These are phyloP conservation scores for Arthrobotrys sinensis DNA, from an alignment of 2,329 filamentous ascomycete species.

Conservation along the genomic window DNA sequence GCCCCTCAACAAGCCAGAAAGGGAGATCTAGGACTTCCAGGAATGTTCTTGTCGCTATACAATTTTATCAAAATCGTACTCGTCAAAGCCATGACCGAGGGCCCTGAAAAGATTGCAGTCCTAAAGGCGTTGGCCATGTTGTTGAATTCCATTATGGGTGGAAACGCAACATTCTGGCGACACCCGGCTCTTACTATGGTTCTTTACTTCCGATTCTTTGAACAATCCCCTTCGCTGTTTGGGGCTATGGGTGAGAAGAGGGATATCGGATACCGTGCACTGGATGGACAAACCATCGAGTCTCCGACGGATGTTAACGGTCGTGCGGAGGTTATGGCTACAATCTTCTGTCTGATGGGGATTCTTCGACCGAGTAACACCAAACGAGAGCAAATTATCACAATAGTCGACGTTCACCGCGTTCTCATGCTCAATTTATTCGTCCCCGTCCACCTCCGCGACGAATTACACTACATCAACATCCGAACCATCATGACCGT, in stretches of 20 bases:
- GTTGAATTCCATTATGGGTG: constrained; percentile 43
- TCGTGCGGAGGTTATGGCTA: constrained; percentile 41
- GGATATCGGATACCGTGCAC: constrained; percentile 39
- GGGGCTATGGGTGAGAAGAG: constrained; percentile 45
- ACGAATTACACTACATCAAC: constrained; percentile 58
- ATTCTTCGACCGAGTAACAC: constrained; percentile 43
- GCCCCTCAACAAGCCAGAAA: constrained; percentile 21
- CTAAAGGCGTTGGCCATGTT: constrained; percentile 52
- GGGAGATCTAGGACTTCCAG: constrained; percentile 14
- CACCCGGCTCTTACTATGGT: constrained; percentile 17
- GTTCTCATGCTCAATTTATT: constrained; percentile 27
- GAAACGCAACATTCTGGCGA: constrained; percentile 48
- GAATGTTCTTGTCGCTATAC: constrained; percentile 36
- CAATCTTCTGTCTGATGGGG: constrained; percentile 48
- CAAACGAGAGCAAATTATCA: constrained; percentile 40
- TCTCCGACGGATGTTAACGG: constrained; percentile 50
- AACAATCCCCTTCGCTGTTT: constrained; percentile 39
- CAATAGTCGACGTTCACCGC: constrained; percentile 13
- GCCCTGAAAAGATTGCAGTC: constrained; percentile 37
- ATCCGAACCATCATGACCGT: constrained; percentile 53
- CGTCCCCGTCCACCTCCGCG: constrained; percentile 41
- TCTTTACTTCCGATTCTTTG: constrained; percentile 47
- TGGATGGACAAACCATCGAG: constrained; percentile 27
- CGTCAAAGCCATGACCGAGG: constrained; percentile 38
- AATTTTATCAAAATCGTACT: constrained; percentile 52